Evolutionary conservation across 129 eudicot genomes (phyloP).

Genomic region (Tagetes patula): DNA sequence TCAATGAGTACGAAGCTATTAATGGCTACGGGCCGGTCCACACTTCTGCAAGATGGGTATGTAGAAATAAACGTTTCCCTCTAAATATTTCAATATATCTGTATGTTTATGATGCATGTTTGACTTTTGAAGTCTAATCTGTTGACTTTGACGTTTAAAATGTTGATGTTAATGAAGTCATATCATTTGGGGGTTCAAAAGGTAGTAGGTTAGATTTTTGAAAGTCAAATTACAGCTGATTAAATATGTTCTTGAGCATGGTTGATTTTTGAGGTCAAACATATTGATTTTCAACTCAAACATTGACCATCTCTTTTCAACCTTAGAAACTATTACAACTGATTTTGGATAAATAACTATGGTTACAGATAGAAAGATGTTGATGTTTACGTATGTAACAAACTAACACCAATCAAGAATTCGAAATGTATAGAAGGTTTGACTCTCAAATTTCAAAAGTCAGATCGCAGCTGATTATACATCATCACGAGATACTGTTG

Average conservation of each 20-base stretch:
- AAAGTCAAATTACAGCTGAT: not conserved
- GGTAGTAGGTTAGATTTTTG: not conserved
- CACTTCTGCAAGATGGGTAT: conserved; percentile 73
- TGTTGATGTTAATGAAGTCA: not conserved
- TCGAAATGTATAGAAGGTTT: not conserved
- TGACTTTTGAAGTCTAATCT: not conserved
- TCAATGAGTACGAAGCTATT: too few relatives aligned
- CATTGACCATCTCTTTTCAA: not conserved
- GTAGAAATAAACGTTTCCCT: conserved; percentile 3
- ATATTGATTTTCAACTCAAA: not conserved
- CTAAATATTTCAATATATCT: not conserved
- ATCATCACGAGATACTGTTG: not conserved
- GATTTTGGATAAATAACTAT: not conserved
- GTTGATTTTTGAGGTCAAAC: not conserved
- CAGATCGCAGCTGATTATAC: conserved; percentile 3
- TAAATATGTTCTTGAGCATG: not conserved
- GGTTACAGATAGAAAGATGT: not conserved
- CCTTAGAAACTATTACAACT: not conserved
- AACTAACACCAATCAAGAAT: not conserved
- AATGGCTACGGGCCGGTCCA: conserved; percentile 63
- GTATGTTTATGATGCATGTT: not conserved
- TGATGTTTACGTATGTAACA: not conserved
- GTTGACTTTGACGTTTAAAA: not conserved
- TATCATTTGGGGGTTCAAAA: not conserved
- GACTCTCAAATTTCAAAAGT: not conserved